Evolutionary conservation across 192 early-diverging fungal genomes (phyloP).

Genomic region (Coemansia pectinata): DNA sequence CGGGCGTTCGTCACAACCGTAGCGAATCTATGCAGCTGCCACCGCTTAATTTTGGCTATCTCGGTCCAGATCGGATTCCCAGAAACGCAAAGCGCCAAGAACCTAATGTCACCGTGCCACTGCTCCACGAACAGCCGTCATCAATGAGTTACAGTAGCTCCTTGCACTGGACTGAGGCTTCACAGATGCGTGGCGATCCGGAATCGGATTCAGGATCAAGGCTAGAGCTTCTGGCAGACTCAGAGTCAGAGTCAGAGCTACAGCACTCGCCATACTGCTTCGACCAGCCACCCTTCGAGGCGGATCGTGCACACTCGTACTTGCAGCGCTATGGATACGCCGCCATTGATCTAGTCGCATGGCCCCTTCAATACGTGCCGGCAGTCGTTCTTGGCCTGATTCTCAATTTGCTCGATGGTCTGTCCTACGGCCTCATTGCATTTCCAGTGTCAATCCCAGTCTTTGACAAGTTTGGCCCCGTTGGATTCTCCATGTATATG

Average conservation of each 20-base stretch:
- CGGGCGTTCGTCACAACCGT: neutral
- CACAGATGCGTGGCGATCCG: slow-evolving; percentile 13
- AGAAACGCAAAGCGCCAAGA: slow-evolving; percentile 37
- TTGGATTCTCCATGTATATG: slow-evolving; percentile 96
- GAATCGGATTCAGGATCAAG: neutral
- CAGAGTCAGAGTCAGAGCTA: neutral
- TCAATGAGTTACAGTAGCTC: slow-evolving; percentile 16
- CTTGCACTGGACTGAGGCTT: neutral
- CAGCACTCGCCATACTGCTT: slow-evolving; percentile 2
- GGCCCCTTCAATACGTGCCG: slow-evolving; percentile 73
- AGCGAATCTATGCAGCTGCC: slow-evolving; percentile 14
- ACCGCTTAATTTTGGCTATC: slow-evolving; percentile 30
- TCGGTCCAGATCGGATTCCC: slow-evolving; percentile 35
- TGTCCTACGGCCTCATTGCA: slow-evolving; percentile 88
- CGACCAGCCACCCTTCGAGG: neutral
- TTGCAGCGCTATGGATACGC: slow-evolving; percentile 34
- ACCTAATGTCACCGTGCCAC: neutral
- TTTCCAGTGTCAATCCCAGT: slow-evolving; percentile 81
- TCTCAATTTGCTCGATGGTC: slow-evolving; percentile 90
- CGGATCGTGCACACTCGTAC: slow-evolving; percentile 9
- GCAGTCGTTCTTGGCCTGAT: slow-evolving; percentile 89
- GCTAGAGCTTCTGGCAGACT: slow-evolving; percentile 7
- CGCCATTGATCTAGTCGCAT: slow-evolving; percentile 19
- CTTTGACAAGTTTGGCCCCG: slow-evolving; percentile 70
- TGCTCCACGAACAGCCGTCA: neutral